Evolutionary conservation across 768 basidiomycete species (phyloP).

Genomic region (Suillus brevipes): DNA sequence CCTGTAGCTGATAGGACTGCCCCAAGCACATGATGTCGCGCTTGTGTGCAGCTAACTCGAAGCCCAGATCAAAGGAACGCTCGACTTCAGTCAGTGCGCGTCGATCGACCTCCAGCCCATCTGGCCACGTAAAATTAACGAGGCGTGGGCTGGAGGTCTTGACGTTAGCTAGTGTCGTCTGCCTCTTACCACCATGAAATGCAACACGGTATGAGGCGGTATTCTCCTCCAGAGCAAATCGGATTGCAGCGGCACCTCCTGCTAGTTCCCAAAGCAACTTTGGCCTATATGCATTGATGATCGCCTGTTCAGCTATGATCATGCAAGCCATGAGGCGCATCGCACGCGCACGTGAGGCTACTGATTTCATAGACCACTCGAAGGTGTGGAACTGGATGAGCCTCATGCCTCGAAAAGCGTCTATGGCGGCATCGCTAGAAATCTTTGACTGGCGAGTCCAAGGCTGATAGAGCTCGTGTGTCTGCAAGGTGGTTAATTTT

Average conservation of each 20-base stretch:
- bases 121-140: background rate
- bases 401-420: background rate
- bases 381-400: conserved; percentile 7
- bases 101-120: background rate
- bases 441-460: background rate
- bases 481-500: background rate
- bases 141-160: background rate
- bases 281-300: conserved; percentile 1
- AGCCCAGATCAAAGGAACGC: background rate
- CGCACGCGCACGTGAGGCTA: no score
- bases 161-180: background rate
- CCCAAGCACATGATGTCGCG: background rate
- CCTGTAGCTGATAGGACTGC: background rate
- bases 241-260: conserved; percentile 1
- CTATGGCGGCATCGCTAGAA: background rate
- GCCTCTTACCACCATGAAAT: background rate
- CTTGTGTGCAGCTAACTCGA: background rate
- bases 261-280: background rate
- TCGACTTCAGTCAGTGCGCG: background rate
- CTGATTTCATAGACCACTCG: background rate
- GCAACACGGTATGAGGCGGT: background rate
- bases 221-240: background rate
- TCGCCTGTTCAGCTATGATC: background rate
- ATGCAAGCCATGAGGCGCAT: background rate
- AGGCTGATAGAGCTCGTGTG: background rate